Evolutionary conservation across 306 rosid species (phyloP), one percentile per base, ranked within the genome.

Genomic region (Acacia crassicarpa): DNA sequence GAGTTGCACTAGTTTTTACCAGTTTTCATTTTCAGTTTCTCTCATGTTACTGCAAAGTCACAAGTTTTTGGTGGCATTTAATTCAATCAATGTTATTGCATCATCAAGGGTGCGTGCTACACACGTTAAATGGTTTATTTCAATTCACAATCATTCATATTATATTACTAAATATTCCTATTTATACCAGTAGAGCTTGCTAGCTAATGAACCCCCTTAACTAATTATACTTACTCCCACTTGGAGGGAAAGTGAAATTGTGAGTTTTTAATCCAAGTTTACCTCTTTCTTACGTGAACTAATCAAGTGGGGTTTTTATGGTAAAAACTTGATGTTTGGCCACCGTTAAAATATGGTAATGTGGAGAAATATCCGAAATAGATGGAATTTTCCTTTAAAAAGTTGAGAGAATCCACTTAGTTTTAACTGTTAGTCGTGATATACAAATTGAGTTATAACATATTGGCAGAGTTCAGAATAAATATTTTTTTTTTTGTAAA

Each of bases 21-120:
- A 71, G 30, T 44, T 67, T 67, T 71, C 75, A 43, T 9, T 70
- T n/a, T 45, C 73, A 41, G 74, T 69, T 41, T 44, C 12, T n/a
- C 2, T 46, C 16, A 5, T 41, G 54, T 9, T 22, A 5, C 54
- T 44, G 33, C 14, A 27, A 27, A 1, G 27, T 27, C 27, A 27
- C 0, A 0, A 27, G 27, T 1, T 27, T 27, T 27, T 27, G n/a
- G n/a, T n/a, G n/a, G n/a, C n/a, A n/a, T n/a, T n/a, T n/a, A n/a
- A n/a, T n/a, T n/a, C n/a, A n/a, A n/a, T n/a, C n/a, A n/a, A n/a
- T n/a, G n/a, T n/a, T n/a, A n/a, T n/a, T n/a, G n/a, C n/a, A n/a
- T n/a, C n/a, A n/a, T n/a, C n/a, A 27, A 0, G 27, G 27, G 27
- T 27, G 27, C 27, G 1, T 27, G 27, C 56, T 4, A 49, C 15